Base-by-base conservation (phyloP, 768 basidiomycete genomes). In the Infundibulicybe gibba region DNA sequence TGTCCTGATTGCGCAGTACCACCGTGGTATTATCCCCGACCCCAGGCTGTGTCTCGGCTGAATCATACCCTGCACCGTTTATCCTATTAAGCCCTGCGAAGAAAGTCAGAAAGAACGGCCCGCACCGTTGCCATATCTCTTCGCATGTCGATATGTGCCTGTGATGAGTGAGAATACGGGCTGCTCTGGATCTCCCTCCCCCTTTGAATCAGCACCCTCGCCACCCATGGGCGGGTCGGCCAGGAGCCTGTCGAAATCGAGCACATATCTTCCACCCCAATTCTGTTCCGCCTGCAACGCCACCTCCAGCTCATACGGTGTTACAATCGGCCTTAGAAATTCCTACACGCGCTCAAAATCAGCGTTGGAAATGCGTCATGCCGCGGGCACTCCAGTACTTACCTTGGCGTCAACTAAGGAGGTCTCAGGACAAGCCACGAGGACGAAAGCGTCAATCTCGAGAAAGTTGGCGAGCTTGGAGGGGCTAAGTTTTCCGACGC, bases 401-500 rank as follows among this genome's bases (percentile, higher is more conserved):
- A 55, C 85, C 68, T 87, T 87, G 3, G 82, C 75, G 16, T 90
- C 87, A 32, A 87, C 72, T 19, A 97, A 60, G 44, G 87, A 90
- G 55, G 95, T 95, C 62, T 99, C 94, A 0, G 87, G 87, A 64
- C 97, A 99, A 2, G 94, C 94, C 3, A 97, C 90, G 48, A 97
- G 75, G 14, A 97, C 86, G 58, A 93, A 98, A 57, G 94, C 95
- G 60, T 97, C 95, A 41, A 99, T 85, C 62, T 97, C 94, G 58
- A 89, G 77, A 63, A 97, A 98, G 65, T 98, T 99, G 8, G 85
- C 95, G 16, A 98, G 76, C 58, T 98, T 98, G 6, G 93, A 80
- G 0, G 97, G 94, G 55, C 91, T 97, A 40, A 97, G 78, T 65
- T 95, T 93, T 32, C 97, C 95, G 0, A 99, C 94, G 44, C 84